Percentiles rank a stretch among this genome's conserved stretches.
Evolutionary conservation across 495 filamentous ascomycete genomes (phyloP).

Genomic region (Xylaria acuta): DNA sequence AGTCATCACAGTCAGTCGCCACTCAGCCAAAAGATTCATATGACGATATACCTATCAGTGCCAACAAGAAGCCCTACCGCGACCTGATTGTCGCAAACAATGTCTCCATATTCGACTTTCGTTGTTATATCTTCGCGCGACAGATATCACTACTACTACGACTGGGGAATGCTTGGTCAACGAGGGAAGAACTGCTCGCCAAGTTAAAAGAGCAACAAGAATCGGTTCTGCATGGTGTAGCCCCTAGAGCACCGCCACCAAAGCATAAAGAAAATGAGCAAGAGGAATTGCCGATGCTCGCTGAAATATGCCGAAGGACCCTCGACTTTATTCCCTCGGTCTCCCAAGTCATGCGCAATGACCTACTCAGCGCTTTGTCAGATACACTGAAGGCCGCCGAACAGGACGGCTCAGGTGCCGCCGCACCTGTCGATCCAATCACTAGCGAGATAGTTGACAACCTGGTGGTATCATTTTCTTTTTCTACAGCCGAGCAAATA

Average conservation of each 20-base stretch:
- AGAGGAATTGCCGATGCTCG: conserved; percentile 77
- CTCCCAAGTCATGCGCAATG: conserved; percentile 76
- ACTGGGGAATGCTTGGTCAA: conserved; percentile 71
- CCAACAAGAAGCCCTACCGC: conserved; percentile 81
- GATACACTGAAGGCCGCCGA: conserved; percentile 36
- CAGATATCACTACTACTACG: conserved; percentile 85
- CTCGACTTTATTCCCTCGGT: conserved; percentile 81
- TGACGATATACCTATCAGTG: conserved; percentile 69
- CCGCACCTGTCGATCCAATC: conserved; percentile 37
- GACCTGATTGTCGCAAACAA: conserved; percentile 94
- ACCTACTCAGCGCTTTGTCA: conserved; percentile 62
- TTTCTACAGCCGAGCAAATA: conserved; percentile 77
- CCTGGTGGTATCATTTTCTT: conserved; percentile 83
- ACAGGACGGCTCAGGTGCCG: conserved; percentile 20
- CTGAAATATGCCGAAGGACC: conserved; percentile 79
- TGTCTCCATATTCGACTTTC: conserved; percentile 97
- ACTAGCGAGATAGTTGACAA: conserved; percentile 71
- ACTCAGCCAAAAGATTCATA: conserved; percentile 39
- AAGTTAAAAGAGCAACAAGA: conserved; percentile 65
- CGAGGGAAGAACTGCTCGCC: conserved; percentile 60
- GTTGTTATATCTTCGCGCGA: conserved; percentile 90
- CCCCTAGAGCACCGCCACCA: conserved; percentile 51
- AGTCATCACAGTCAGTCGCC: conserved; percentile 41
- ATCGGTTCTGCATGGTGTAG: conserved; percentile 57
- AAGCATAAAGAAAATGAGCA: conserved; percentile 60